Conservation (phyloP, 2,329 filamentous ascomycete genomes). For the Trichoderma aggressivum region DNA sequence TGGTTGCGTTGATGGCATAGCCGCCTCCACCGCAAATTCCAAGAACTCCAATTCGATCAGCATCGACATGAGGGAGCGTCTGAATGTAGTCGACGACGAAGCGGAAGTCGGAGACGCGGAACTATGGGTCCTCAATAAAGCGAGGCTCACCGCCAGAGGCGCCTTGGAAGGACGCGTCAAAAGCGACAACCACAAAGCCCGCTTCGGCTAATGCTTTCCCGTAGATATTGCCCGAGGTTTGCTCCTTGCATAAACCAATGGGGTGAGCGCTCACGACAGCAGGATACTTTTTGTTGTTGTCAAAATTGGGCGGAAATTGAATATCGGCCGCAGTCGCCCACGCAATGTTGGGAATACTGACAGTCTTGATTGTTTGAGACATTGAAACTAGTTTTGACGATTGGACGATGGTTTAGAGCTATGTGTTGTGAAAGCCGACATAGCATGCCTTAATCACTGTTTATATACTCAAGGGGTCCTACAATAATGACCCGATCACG, state of each 20-base stretch:
- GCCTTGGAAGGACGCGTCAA: neutral
- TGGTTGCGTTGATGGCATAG: neutral
- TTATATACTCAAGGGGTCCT: neutral
- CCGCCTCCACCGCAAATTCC: neutral
- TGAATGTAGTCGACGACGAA: neutral
- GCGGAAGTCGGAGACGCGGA: neutral
- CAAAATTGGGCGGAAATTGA: neutral
- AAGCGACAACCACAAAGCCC: neutral
- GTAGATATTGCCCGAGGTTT: neutral
- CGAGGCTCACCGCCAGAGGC: neutral
- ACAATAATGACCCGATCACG: neutral
- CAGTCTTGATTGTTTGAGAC: neutral
- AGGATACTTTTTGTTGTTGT: neutral
- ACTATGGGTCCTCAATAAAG: neutral
- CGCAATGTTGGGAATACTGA: neutral
- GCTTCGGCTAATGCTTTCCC: neutral
- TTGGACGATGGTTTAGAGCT: neutral
- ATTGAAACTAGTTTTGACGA: neutral
- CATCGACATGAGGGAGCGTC: neutral
- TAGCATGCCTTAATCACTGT: neutral
- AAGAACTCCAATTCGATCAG: neutral
- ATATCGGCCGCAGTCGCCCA: neutral
- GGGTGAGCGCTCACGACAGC: neutral
- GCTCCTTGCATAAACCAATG: neutral
- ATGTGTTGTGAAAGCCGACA: neutral